Evolutionary conservation across 257 asterid genomes (phyloP), one percentile per base, ranked within the genome.

Genomic region (Primulina huaijiensis): DNA sequence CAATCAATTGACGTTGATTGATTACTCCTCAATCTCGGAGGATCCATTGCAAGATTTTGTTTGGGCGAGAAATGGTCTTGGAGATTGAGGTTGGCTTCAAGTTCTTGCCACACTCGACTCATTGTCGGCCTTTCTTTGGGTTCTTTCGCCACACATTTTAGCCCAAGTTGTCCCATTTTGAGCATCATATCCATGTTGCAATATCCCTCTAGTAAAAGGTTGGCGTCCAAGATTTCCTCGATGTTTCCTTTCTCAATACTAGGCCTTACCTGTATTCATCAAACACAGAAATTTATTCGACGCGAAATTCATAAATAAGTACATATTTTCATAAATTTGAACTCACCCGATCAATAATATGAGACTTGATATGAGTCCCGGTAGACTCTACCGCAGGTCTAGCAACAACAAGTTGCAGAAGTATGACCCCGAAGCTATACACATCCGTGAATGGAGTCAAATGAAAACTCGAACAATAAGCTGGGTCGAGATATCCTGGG

Each of bases 401-500:
- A 46, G 85, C 97, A 20, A 90, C 66, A 74, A 90, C 76, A 74
- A 90, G 97, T 65, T 90, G 97, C 58, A 90, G 77, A 60, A 90
- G 77, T 68, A 90, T 87, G 21, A 88, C 88, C 4, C 97, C 97
- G 25, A 88, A 90, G 85, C 97, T 88, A 75, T 82, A 88, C n/a
- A 88, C 89, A 68, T 88, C 92, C 4, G 90, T 83, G 21, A 85
- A 85, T 0, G 90, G 90, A 34, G 92, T 82, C 81, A 87, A 78
- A 71, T 81, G 91, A 68, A 70, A 65, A 79, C 84, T 88, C 5
- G 89, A 72, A 61, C 93, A 88, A 67, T 90, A 90, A 33, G 97
- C 97, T 5, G 97, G 97, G 64, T 88, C 95, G 38, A 88, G 95
- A 73, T 88, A 90, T 7, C 97, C 95, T 0, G 89, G 89, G 64